These are phyloP conservation scores for Diaporthe amygdali DNA, from an alignment of 2,329 filamentous ascomycete genomes.

Conservation along the genomic window DNA sequence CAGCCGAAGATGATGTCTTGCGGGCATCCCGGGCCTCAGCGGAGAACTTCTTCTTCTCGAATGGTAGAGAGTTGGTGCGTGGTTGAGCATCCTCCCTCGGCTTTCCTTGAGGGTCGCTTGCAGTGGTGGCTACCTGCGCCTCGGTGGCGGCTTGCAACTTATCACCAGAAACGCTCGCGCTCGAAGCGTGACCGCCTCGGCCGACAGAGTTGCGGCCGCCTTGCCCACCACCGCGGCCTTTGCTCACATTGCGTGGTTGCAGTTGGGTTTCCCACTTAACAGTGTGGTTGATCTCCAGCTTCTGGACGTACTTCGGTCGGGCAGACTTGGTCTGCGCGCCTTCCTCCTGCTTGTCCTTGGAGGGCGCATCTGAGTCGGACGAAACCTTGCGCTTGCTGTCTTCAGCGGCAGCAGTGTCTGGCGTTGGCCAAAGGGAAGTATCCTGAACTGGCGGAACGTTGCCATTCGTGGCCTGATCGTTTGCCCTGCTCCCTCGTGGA, in stretches of 20 bases:
- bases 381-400: conserved; percentile 77
- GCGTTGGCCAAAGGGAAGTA: conserved; percentile 86
- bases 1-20: conserved; percentile 15
- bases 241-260: conserved; percentile 47
- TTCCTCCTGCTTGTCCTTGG: conserved; percentile 64
- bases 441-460: conserved; percentile 73
- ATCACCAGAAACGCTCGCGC: conserved; percentile 30
- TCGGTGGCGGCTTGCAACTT: conserved; percentile 26
- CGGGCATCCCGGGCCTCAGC: conserved; percentile 12
- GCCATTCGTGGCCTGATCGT: conserved; percentile 38
- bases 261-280: conserved; percentile 88
- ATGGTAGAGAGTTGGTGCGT: conserved; percentile 15
- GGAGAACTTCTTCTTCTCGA: conserved; percentile 26
- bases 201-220: conserved; percentile 43
- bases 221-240: conserved; percentile 55
- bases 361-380: conserved; percentile 54
- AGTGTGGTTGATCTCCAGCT: conserved; percentile 73
- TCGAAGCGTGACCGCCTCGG: conserved; percentile 30
- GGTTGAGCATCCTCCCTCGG: conserved; percentile 15
- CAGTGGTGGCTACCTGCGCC: neutral
- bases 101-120: conserved; percentile 15
- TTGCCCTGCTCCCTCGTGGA: conserved; percentile 51
- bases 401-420: conserved; percentile 71
- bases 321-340: conserved; percentile 53
- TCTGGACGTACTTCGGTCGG: conserved; percentile 75